Base-by-base conservation (phyloP, 805 yeast species). In the Scheffersomyces lignosus region DNA sequence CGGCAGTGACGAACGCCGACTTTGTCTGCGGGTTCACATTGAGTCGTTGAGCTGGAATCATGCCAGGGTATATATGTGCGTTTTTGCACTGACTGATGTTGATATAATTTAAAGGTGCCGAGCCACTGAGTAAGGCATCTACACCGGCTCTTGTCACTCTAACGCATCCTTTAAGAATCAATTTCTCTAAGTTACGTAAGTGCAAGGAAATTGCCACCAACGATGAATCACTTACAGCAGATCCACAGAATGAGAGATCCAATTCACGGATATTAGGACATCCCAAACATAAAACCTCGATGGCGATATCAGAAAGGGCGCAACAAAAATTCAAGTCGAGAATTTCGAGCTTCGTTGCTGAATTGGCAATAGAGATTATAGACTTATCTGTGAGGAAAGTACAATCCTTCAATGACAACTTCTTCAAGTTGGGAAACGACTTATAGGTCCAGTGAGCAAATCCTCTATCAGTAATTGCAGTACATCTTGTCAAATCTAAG, bases 101-200 rank as follows among this genome's bases (percentile, higher is more conserved):
- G 46, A 85, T 60, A 40, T 65, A 66, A 37, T 60, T 66, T 44
- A 85, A 62, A 2, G 75, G 71, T 13, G 71, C 62, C 32, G 78
- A 73, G 27, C 83, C 81, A 27, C 79, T 70, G 18, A 83, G 56
- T 18, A 85, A 52, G 14, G 83, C 75, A 60, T 84, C 88, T 18
- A 84, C 79, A 12, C 93, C 91, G 7, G 84, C 84, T 48, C 87
- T 66, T 1, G 91, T 85, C 6, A 83, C 90, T 44, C 90, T 66
- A 8, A 83, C 71, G 60, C 93, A 85, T 1, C 93, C 91, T 36
- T 77, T 78, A 14, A 84, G 66, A 3, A 64, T 62, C 35, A 85
- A 62, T 15, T 62, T 53, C 36, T 73, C 71, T 44, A 85, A 56
- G 23, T 65, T 51, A 36, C 70, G 61, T 43, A 83, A 60, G 44